Conservation (phyloP, 495 filamentous ascomycete species). For the Entonaema liquescens region DNA sequence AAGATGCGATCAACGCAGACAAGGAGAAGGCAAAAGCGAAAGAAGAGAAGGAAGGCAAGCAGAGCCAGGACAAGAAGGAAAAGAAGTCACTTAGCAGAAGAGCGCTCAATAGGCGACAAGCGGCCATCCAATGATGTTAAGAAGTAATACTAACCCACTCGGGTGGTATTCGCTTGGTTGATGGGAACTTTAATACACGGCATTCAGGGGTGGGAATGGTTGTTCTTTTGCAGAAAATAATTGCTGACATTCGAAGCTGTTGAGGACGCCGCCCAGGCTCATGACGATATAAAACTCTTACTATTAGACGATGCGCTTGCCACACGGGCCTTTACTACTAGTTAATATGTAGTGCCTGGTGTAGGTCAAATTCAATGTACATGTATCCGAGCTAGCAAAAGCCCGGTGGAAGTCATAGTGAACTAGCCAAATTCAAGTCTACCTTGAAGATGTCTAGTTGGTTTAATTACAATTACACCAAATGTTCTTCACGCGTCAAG, state of each 20-base stretch:
- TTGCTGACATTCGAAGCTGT: not conserved
- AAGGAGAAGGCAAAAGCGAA: slow-evolving; percentile 31
- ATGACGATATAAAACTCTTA: not conserved
- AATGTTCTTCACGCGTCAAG: too few species aligned
- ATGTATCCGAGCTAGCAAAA: not conserved
- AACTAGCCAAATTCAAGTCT: not conserved
- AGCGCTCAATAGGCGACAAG: slow-evolving; percentile 5
- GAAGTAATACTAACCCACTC: not conserved
- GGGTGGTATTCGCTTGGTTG: not conserved
- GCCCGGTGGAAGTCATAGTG: not conserved
- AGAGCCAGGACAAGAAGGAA: not conserved
- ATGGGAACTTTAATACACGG: not conserved
- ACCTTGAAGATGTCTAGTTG: not conserved
- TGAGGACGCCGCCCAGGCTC: not conserved
- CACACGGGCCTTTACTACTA: not conserved
- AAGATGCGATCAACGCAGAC: slow-evolving; percentile 37
- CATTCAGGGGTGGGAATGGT: not conserved
- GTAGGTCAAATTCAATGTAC: not conserved
- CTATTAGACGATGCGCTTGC: not conserved
- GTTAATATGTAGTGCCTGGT: not conserved
- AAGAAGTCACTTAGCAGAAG: not conserved
- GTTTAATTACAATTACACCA: not conserved
- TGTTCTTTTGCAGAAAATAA: not conserved
- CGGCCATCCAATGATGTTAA: not conserved
- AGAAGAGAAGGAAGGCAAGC: slow-evolving; percentile 2